Evolutionary conservation across 345 rosid genomes (phyloP), one percentile per base, ranked within the genome.

Genomic region (Pugionium dolabratum): DNA sequence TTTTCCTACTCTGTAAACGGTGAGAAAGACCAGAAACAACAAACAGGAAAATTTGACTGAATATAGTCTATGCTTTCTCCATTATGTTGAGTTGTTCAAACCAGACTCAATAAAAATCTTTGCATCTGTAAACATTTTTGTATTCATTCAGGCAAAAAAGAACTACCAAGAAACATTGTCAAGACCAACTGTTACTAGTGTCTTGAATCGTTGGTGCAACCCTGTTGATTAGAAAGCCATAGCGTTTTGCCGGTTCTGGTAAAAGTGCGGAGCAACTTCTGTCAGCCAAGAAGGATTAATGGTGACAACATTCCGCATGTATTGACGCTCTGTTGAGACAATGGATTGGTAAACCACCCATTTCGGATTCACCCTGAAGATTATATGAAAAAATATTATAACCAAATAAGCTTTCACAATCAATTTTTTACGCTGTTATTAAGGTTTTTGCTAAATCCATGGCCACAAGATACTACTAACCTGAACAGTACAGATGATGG

Each of bases 401-500:
- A 55, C n/a, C 57, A 63, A 47, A 26, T 55, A 40, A 55, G 64
- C 31, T 55, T 54, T 55, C 51, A 32, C 36, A 32, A 7, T 46
- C 43, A 36, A 34, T 18, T 18, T 18, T 18, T 18, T 18, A 18
- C 18, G 18, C 18, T 18, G 18, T 18, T 18, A 18, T 18, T 18
- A 18, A 18, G 54, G 34, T 34, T 59, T 40, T 34, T 6, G 68
- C 56, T 0, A 54, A 45, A 37, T 6, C 46, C 18, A 71, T 39
- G 31, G 51, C 62, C 35, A 45, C 29, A 53, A 28, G 25, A 59
- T 10, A 49, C 43, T 61, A 77, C 87, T 66, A 57, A 92, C 98
- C 98, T 83, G 84, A 93, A 87, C 60, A 90, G 78, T 52, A 93
- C 90, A 4, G 96, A 90, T 11, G 98, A 93, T 0, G 96, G 97